Base-by-base conservation (phyloP, 306 rosid genomes). In the Betula pendula region DNA sequence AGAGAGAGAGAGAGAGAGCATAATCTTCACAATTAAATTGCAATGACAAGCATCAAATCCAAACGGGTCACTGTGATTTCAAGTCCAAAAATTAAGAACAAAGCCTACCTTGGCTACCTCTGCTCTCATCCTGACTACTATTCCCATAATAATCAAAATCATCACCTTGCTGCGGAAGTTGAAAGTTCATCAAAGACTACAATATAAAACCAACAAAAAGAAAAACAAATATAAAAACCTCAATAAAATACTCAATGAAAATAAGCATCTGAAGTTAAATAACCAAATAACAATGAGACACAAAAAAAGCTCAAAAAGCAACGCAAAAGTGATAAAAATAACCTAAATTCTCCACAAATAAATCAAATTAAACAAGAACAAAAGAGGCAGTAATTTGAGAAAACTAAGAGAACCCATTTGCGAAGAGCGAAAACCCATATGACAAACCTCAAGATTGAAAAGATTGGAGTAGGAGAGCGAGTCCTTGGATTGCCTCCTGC, bases 81-180 rank as follows among this genome's bases (percentile, higher is more conserved):
- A 63, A 63, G 52, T 56, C 56, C 25, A 59, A 75, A 40, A 45
- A 2, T 51, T 55, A 81, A 40, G 7, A 71, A 59, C 49, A 73
- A 35, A 31, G 83, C 83, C 84, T 82, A 91, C 99, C 96, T 91
- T 87, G 96, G 83, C 87, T 92, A 79, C 85, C 92, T 87, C 96
- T 91, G 92, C 99, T 96, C 90, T 92, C 99, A 82, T 92, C 99
- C 94, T 92, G 98, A 87, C 98, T 96, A 84, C 98, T 96, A 86
- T 92, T 91, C 44, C 87, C 99, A 82, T 91, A 91, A 80, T 96
- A 92, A 86, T 93, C 93, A 80, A 91, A 92, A 75, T 83, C 97
- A 88, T 91, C 97, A 84, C 88, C 96, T 55, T 89, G 89, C 77
- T 87, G 87, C 74, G 99, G 97, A 82, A 96, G 94, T 85, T 86